phyloP scores from a whole-genome alignment of 768 basidiomycete genomes.

The Suillus plorans region DNA sequence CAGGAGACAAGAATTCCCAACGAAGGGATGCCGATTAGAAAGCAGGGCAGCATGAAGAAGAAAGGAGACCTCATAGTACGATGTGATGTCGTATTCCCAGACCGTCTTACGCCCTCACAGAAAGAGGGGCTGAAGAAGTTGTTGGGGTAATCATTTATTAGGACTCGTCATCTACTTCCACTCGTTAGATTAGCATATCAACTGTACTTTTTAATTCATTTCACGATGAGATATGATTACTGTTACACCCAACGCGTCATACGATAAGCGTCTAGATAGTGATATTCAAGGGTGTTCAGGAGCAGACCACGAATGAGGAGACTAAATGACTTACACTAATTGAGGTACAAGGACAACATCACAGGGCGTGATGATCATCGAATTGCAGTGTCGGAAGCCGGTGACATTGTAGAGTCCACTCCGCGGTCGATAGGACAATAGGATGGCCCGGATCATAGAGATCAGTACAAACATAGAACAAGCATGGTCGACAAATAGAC shows the following conservation, averaged over 20 bases:
- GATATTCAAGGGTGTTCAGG: background rate
- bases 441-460: background rate
- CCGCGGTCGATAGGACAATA: background rate
- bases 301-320: background rate
- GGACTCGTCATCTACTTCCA: background rate
- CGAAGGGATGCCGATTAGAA: constrained; percentile 92
- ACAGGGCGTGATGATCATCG: too few relatives aligned
- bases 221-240: background rate
- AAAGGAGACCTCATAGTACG: constrained; percentile 85
- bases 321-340: background rate
- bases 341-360: background rate
- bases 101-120: constrained; percentile 68
- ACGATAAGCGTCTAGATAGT: constrained; percentile 2
- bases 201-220: constrained; percentile 10
- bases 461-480: background rate
- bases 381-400: constrained; percentile 1
- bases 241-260: background rate
- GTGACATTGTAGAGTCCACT: background rate
- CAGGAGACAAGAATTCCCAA: constrained; percentile 67
- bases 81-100: constrained; percentile 87
- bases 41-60: constrained; percentile 62
- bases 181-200: constrained; percentile 8
- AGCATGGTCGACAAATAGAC: too few relatives aligned
- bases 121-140: constrained; percentile 79
- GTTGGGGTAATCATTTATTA: constrained; percentile 35